Percentiles rank a stretch among this genome's conserved stretches.
Evolutionary conservation across 1,139 yeast genomes (phyloP).

Genomic region (Saccharomycopsis phalli): DNA sequence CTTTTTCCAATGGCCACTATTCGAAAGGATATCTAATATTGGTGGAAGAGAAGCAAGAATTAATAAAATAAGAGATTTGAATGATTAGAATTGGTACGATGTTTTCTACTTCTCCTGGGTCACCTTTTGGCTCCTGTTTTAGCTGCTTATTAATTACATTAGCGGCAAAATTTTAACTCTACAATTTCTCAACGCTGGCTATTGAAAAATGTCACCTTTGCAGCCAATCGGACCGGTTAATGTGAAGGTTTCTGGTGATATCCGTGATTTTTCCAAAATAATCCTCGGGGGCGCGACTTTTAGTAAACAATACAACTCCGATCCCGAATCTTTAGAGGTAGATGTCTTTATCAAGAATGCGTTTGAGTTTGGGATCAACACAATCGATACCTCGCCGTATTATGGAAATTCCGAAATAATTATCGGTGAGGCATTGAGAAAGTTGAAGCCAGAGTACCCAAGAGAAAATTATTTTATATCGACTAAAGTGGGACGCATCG

Average conservation of each 20-base stretch:
- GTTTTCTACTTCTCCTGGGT: neutral
- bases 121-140: neutral
- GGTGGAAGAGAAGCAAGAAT: slow-evolving; percentile 20
- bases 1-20: slow-evolving; percentile 7
- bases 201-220: neutral
- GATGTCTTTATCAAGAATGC: slow-evolving; percentile 50
- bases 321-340: slow-evolving; percentile 54
- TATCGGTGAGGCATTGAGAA: slow-evolving; percentile 55
- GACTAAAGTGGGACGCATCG: slow-evolving; percentile 80
- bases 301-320: slow-evolving; percentile 63
- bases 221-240: neutral
- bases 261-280: slow-evolving; percentile 37
- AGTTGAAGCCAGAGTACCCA: slow-evolving; percentile 36
- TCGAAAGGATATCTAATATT: neutral
- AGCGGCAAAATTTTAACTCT: neutral
- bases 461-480: slow-evolving; percentile 64
- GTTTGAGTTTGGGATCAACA: slow-evolving; percentile 52
- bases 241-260: slow-evolving; percentile 7
- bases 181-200: neutral
- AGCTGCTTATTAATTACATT: neutral
- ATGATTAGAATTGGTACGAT: neutral
- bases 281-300: slow-evolving; percentile 83
- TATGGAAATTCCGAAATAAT: slow-evolving; percentile 82
- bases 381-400: slow-evolving; percentile 87
- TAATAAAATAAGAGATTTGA: neutral